Base-by-base conservation (phyloP, 2,329 filamentous ascomycete genomes). In the Fusarium redolens region DNA sequence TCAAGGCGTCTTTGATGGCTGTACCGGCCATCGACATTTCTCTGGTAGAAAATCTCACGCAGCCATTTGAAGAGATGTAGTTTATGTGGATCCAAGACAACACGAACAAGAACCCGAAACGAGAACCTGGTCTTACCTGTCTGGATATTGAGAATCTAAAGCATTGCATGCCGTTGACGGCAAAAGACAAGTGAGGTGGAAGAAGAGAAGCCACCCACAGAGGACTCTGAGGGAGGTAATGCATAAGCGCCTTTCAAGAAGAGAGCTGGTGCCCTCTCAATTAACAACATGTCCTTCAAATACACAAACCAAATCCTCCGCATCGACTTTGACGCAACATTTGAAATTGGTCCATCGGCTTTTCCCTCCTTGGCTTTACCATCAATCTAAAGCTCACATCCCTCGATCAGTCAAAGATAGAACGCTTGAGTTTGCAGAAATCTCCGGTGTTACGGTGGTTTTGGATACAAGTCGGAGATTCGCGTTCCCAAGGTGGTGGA, bases 261-360 rank as follows among this genome's bases (percentile, higher is more conserved):
- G 65, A 78, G 68, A 31, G 35, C 72, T 2, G 79, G 81, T 3
- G 78, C 80, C 1, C 57, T 85, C 1, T 74, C 77, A 0, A 80
- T 85, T 55, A 75, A 69, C 52, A 82, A 81, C 47, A 71, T 85
- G 22, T 78, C 79, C 2, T 74, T 85, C 52, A 77, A 81, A 56
- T 84, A 81, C 68, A 72, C 74, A 20, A 65, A 78, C 44, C 71
- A 78, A 13, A 65, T 17, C 5, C 72, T 84, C 0, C 56, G 22
- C 6, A 63, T 85, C 31, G 69, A 72, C 11, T 74, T 85, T 17
- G 77, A 82, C 33, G 83, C 81, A 3, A 79, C 77, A 1, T 73
- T 85, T 44, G n/a, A n/a, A n/a, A n/a, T n/a, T n/a, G n/a, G n/a
- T n/a, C n/a, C n/a, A n/a, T n/a, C n/a, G n/a, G n/a, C 1, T 78